phyloP scores from a whole-genome alignment of 805 yeast species.

The Ogataea trehaloabstinens region DNA sequence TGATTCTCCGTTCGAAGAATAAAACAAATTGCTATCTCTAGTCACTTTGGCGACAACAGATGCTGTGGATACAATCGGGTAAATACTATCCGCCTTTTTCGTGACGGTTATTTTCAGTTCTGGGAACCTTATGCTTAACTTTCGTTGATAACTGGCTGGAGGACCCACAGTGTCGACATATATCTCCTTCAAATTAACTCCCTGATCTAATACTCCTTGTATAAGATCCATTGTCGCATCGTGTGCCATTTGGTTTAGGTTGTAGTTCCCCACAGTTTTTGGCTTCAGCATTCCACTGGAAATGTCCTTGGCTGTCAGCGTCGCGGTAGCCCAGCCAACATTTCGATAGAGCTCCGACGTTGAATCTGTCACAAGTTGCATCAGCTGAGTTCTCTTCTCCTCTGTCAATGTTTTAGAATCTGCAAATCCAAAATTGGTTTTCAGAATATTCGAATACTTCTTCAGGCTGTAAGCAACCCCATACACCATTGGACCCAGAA shows the following conservation, averaged over 20 bases:
- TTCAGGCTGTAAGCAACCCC: constrained; percentile 77
- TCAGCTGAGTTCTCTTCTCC: constrained; percentile 58
- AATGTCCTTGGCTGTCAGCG: constrained; percentile 84
- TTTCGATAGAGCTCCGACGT: constrained; percentile 52
- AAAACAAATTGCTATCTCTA: constrained; percentile 52
- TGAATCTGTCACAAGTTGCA: constrained; percentile 44
- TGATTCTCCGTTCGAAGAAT: constrained; percentile 18
- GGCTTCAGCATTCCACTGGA: constrained; percentile 83
- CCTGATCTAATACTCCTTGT: constrained; percentile 55
- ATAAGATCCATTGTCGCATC: constrained; percentile 86
- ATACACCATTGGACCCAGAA: constrained; percentile 96
- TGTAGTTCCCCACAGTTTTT: constrained; percentile 55
- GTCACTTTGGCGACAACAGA: constrained; percentile 96
- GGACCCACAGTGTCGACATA: constrained; percentile 98
- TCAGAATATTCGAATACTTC: constrained; percentile 46
- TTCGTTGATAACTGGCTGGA: constrained; percentile 77
- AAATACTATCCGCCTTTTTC: constrained; percentile 91
- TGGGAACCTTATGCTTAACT: constrained; percentile 70
- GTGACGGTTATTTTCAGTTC: constrained; percentile 71
- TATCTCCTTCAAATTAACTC: constrained; percentile 65
- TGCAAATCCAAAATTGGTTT: constrained; percentile 70
- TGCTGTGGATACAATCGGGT: constrained; percentile 91
- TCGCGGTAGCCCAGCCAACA: constrained; percentile 86
- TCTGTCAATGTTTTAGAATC: constrained; percentile 90
- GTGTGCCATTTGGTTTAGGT: constrained; percentile 94